Conservation (phyloP, 2,329 filamentous ascomycete species). For the Tolypocladium ophioglossoides region DNA sequence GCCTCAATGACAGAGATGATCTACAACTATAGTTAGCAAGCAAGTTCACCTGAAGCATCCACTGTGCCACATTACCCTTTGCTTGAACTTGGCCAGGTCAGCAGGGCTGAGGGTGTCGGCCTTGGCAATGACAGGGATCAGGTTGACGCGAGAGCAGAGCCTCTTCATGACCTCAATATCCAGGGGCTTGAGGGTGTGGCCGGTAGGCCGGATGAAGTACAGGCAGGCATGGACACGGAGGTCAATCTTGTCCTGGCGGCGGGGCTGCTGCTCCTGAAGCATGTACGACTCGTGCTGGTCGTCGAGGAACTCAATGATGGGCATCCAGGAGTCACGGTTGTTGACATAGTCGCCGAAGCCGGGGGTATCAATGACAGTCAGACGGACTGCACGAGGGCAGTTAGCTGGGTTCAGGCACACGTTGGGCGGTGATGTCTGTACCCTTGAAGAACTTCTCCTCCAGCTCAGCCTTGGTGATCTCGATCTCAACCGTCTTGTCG, state of each 20-base stretch:
- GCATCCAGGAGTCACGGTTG: constrained; percentile 99
- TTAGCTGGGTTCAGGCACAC: constrained; percentile 8
- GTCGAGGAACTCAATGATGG: constrained; percentile 99
- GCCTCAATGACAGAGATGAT: constrained; percentile 93
- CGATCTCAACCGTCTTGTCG: constrained; percentile 99
- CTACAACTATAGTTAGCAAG: constrained; percentile 35
- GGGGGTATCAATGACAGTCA: constrained; percentile 98
- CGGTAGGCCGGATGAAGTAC: constrained; percentile 98
- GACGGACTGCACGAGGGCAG: constrained; percentile 55
- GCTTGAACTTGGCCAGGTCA: constrained; percentile 90
- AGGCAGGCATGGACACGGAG: constrained; percentile 96
- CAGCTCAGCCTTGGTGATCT: constrained; percentile 98
- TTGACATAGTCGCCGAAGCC: constrained; percentile 99
- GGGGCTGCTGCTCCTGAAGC: constrained; percentile 99
- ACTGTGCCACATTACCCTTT: constrained; percentile 54
- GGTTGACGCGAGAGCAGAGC: constrained; percentile 92
- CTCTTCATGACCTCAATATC: constrained; percentile 99
- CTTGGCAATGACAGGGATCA: constrained; percentile 98
- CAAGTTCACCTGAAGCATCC: background rate
- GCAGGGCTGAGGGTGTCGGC: constrained; percentile 91
- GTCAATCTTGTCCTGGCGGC: constrained; percentile 97
- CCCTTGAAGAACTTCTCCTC: constrained; percentile 99
- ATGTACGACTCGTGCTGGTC: constrained; percentile 99
- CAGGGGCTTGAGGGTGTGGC: constrained; percentile 95
- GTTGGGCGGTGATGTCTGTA: constrained; percentile 26